These are phyloP conservation scores for Henckelia pumila DNA, from an alignment of 257 asterid species.

Conservation along the genomic window DNA sequence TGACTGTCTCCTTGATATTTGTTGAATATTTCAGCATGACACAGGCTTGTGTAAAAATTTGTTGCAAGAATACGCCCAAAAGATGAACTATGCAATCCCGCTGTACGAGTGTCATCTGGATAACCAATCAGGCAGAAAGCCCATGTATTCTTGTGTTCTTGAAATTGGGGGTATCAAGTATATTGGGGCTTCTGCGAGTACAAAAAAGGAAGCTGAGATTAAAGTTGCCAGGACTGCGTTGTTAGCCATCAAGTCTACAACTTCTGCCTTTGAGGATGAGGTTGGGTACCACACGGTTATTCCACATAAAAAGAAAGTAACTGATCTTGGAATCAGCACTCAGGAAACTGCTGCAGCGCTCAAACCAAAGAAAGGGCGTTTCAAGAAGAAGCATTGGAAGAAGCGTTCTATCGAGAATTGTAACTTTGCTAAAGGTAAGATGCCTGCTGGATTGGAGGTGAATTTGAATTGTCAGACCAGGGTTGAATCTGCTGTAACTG, in stretches of 20 bases:
- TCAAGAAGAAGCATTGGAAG: conserved; percentile 48
- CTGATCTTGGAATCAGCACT: conserved; percentile 47
- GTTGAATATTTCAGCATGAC: conserved; percentile 67
- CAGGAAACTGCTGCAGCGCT: conserved; percentile 56
- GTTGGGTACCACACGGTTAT: conserved; percentile 58
- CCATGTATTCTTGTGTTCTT: conserved; percentile 54
- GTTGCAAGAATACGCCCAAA: conserved; percentile 92
- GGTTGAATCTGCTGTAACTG: conserved; percentile 17
- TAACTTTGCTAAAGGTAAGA: conserved; percentile 23
- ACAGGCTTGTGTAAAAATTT: conserved; percentile 91
- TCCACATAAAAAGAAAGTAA: conserved; percentile 57
- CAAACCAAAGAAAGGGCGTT: conserved; percentile 58
- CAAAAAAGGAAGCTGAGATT: conserved; percentile 88
- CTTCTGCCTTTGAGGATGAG: conserved; percentile 33
- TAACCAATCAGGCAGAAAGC: conserved; percentile 37
- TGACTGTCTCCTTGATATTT: conserved; percentile 10
- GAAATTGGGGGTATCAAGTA: conserved; percentile 79
- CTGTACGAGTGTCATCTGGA: conserved; percentile 54
- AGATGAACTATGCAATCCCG: conserved; percentile 88
- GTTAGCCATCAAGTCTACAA: conserved; percentile 69
- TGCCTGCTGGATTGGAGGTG: conserved; percentile 20
- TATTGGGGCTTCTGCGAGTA: conserved; percentile 74
- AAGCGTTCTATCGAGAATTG: conserved; percentile 28
- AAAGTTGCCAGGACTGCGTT: conserved; percentile 97
- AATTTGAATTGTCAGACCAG: conserved; percentile 25